Evolutionary conservation across 164 flowering plant genomes (phyloP), one percentile per base, ranked within the genome.

Genomic region (Dillenia suffruticosa): DNA sequence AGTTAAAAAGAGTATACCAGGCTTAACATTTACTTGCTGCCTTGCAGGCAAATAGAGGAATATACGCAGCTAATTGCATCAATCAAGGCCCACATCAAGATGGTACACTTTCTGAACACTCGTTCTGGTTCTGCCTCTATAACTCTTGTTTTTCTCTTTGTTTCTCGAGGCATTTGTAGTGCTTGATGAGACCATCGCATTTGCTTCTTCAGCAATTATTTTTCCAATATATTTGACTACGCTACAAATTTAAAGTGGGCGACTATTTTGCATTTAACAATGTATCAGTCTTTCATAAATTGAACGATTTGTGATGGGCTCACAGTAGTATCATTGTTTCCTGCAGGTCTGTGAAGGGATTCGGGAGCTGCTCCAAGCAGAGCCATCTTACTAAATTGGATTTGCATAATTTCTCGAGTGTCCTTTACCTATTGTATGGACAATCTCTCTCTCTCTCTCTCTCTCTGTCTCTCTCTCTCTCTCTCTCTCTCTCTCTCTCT

Each of bases 41-140:
- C 54, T 16, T 79, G 77, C 83, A 90, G 97, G 82, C 79, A 86
- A 76, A 79, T 89, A 60, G 95, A 87, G 52, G 92, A 90, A 54
- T 87, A 77, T 43, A 90, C 96, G 5, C 79, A 58, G 12, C 70
- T 72, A 44, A 82, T 93, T 68, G 94, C 92, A 52, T 77, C 86
- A n/a, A 89, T 93, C 63, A 90, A 93, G 80, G 83, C 90, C 22
- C 92, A 86, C 59, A 93, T 93, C 61, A 90, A 90, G 81, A 52
- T 90, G 94, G 98, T 93, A 86, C 48, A 77, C 49, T 49, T 32
- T 32, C 7, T 32, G 5, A 32, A 32, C 32, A 26, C 32, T 26
- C 32, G 5, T 26, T 26, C 32, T 26, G 32, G 32, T 26, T 26
- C 3, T 56, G 9, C 9, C 16, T 54, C 10, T 8, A 12, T 9